Base-by-base conservation (phyloP, 2,329 filamentous ascomycete species). In the Lecanicillium sp. region DNA sequence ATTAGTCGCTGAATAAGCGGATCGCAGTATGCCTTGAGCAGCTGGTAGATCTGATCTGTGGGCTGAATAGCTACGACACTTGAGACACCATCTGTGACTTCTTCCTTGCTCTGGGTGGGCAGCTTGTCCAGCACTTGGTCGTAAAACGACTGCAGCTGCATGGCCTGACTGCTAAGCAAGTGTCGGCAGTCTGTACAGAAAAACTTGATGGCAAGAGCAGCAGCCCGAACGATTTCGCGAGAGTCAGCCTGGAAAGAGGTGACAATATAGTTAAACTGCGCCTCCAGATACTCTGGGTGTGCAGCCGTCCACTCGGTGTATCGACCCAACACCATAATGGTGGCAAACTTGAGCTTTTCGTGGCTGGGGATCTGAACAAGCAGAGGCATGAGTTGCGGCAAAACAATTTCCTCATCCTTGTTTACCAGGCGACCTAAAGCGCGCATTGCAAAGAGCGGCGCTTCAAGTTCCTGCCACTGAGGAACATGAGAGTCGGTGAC, bases 231-330 rank as follows among this genome's bases (percentile, higher is more conserved):
- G 40, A 98, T 89, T 55, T 98, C 94, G 52, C 83, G 85, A 0
- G 89, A 95, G 30, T 80, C 78, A 42, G 90, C 85, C 48, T 86
- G 76, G 64, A 98, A 98, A 0, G 89, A 92, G 4, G 82, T 84
- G 48, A 95, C 89, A 53, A 98, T 94, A 63, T 94, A 98, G 53
- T 87, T 88, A 56, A 98, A 85, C 60, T 98, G 92, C 8, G 85
- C 75, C 59, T 95, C 85, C 8, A 98, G 71, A 33, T 90, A 94
- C 42, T 95, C 87, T 0, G 90, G 86, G 54, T 98, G 92, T 34
- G 87, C 80, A 5, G 92, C 80, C 1, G 94, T 98, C 92, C 92
- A 98, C 60, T 96, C 90, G 0, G 94, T 98, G 57, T 98, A 98
- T 45, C 92, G 78, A 28, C 88, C 92, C 16, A 98, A 75, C 3